Conservation (phyloP, 179 eudicot genomes). For the Silene noctiflora region DNA sequence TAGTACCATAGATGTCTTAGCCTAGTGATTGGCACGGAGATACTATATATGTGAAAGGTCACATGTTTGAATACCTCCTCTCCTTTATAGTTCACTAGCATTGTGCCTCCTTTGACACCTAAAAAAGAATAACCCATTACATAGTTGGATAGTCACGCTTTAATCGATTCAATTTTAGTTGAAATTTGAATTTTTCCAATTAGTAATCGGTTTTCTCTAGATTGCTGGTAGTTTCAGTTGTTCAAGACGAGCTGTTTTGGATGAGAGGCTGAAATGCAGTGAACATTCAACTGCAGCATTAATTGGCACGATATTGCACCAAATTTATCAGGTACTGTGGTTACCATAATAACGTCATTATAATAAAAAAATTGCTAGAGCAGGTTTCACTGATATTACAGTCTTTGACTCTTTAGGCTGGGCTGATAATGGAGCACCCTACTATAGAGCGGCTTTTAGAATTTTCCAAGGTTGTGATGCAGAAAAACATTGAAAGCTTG, state of each 20-base stretch:
- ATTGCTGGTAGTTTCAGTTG: slow-evolving; percentile 92
- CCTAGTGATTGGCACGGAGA: too few relatives aligned
- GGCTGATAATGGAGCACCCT: slow-evolving; percentile 62
- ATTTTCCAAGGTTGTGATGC: slow-evolving; percentile 55
- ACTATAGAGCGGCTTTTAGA: slow-evolving; percentile 70
- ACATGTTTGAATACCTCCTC: not conserved
- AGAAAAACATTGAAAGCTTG: slow-evolving; percentile 72
- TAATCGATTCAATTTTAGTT: not conserved
- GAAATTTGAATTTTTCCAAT: not conserved
- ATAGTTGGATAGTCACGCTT: not conserved
- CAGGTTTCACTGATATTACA: slow-evolving; percentile 11
- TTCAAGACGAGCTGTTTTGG: slow-evolving; percentile 84
- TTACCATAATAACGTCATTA: not conserved
- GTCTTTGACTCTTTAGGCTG: slow-evolving; percentile 56
- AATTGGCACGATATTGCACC: slow-evolving; percentile 88
- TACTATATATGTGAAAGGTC: too few relatives aligned
- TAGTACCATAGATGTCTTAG: too few relatives aligned
- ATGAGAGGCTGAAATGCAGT: slow-evolving; percentile 71
- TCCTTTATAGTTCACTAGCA: not conserved
- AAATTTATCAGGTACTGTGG: slow-evolving; percentile 72
- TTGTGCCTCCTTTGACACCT: not conserved
- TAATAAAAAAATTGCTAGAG: not conserved
- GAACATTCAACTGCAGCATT: slow-evolving; percentile 83
- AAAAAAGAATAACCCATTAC: not conserved
- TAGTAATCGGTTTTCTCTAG: slow-evolving; percentile 36